Evolutionary conservation across 2,329 filamentous ascomycete genomes (phyloP), one percentile per base, ranked within the genome.

Genomic region (Colletotrichum brevisporum): DNA sequence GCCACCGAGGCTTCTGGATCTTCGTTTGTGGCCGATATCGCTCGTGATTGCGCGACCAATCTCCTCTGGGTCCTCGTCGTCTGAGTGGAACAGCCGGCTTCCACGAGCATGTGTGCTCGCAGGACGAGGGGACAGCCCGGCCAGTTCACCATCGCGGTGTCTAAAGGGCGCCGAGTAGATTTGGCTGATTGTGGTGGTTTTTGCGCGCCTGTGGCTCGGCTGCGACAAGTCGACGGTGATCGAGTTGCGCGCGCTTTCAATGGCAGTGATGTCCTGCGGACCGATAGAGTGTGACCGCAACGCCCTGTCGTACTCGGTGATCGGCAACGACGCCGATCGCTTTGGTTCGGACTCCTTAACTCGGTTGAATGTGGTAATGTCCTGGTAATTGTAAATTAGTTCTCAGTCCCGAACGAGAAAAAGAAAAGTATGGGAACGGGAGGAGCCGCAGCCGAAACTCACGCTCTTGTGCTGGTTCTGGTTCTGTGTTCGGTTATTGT

Each of bases 31-130:
- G 4, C 79, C 82, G 26, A 78, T 82, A 66, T 89, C 87, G 70
- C 85, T 88, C 2, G 88, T 89, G 55, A 91, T 86, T 54, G 89
- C 89, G 18, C 86, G 85, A n/a, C 89, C 89, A 67, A 91, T 90
- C 65, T 87, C 84, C n/a, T 82, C 78, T 0, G 85, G 82, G 66
- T 87, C 83, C 1, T 85, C 81, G 15, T 81, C 77, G 4, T 75
- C 77, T 24, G 76, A 74, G 10, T 79, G 74, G 21, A 71, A 71
- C 58, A 79, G 73, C 26, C 78, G 80, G 52, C 80, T 85, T 24
- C 82, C 83, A 43, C 86, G 84, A 6, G 82, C 88, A 51, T 90
- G 88, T 6, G 83, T 84, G 73, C 88, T 91, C n/a, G 86, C 88
- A 21, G 89, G 89, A 45, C 89, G 83, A 0, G 89, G 89, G 2